Evolutionary conservation across 1,284 basidiomycete species (phyloP), one percentile per base, ranked within the genome.

Genomic region (Naganishia sp.): DNA sequence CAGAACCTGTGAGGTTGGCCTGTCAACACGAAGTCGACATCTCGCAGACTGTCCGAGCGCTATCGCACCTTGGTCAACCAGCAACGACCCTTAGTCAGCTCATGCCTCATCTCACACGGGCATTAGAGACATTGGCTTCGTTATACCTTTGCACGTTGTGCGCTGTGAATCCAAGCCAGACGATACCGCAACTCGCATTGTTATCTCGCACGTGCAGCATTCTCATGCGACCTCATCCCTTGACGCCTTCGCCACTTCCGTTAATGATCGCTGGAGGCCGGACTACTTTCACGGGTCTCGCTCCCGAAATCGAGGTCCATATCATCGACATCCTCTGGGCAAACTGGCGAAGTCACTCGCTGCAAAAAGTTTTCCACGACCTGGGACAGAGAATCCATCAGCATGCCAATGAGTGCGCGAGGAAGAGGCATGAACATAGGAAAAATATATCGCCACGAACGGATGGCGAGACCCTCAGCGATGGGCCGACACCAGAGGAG

Each of bases 241-340:
- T 23, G 69, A 76, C 50, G 70, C 72, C 61, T 67, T 72, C 6
- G 72, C 76, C 13, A 73, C 76, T 67, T 1, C 77, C 77, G 53
- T 73, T 80, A 32, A 73, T 72, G 10, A 71, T 80, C 18, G 77
- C 79, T 63, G 77, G 77, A 28, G 79, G 77, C 1, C 66, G 75
- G 31, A 65, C 78, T 7, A 71, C 74, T 1, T 75, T 76, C 7
- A 80, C 79, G 9, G 79, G 77, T 17, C 68, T 80, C 42, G 73
- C 73, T 10, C 76, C 78, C 56, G 77, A 77, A 41, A 79, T 80
- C 49, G 79, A 80, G 63, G 72, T 74, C 46, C 79, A 80, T 68
- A 80, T 80, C 50, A 75, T 80, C 43, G 76, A 76, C 7, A 75
- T 80, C 10, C 72, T 79, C 5, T 80, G 79, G 79, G 79, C 79